phyloP scores from a whole-genome alignment of 257 asterid genomes.

The Solanum appendiculatum region DNA sequence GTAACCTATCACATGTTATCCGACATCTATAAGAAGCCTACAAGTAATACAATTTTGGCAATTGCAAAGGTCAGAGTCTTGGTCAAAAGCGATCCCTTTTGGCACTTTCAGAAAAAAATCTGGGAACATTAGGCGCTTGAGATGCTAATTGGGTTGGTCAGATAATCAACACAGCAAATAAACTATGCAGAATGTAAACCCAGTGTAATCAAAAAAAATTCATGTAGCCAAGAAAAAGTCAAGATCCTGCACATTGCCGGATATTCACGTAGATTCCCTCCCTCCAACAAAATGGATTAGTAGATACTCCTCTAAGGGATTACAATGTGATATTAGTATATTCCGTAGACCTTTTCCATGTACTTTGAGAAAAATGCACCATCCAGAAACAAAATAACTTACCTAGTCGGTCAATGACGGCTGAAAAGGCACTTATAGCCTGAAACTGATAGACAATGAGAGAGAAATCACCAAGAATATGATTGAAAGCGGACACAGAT shows the following conservation, averaged over 20 bases:
- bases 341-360: not conserved
- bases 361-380: not conserved
- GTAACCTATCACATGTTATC: not conserved
- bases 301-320: not conserved
- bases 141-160: not conserved
- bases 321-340: not conserved
- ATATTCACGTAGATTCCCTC: not conserved
- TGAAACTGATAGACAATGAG: constrained; percentile 79
- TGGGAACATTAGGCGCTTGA: not conserved
- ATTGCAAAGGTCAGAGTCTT: not conserved
- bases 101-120: not conserved
- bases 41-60: not conserved
- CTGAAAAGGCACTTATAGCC: constrained; percentile 95
- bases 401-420: constrained; percentile 85
- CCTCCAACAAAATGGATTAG: not conserved
- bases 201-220: not conserved
- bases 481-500: constrained; percentile 82
- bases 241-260: not conserved
- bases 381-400: constrained; percentile 5
- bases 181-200: not conserved
- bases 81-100: not conserved
- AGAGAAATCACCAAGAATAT: constrained; percentile 89
- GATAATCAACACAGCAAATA: not conserved
- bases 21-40: not conserved
- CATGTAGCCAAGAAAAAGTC: not conserved